phyloP scores from a whole-genome alignment of 768 basidiomycete species.

The Mycena venus region DNA sequence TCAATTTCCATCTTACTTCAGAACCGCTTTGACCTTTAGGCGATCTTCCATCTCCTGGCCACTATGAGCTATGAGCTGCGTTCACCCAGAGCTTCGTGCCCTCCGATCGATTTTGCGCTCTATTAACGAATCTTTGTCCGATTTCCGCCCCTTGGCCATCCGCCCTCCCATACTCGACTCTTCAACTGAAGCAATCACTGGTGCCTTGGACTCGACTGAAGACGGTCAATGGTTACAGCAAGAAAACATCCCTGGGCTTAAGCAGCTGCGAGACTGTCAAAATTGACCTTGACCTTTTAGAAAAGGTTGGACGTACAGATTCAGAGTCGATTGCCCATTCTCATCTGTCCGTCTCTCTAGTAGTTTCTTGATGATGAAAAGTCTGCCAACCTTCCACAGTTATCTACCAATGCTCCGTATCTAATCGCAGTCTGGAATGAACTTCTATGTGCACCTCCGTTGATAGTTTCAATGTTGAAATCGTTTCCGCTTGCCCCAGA shows the following conservation, averaged over 20 bases:
- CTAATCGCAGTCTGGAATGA: constrained; percentile 86
- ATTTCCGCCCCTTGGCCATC: constrained; percentile 51
- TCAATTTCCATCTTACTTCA: background rate
- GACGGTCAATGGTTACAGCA: constrained; percentile 35
- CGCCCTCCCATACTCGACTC: constrained; percentile 35
- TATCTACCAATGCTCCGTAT: constrained; percentile 86
- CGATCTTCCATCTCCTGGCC: background rate
- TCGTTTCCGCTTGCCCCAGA: constrained; percentile 52
- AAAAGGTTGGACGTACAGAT: constrained; percentile 26
- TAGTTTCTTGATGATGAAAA: constrained; percentile 73
- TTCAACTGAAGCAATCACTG: constrained; percentile 17
- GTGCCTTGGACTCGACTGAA: constrained; percentile 8
- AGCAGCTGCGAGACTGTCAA: constrained; percentile 31
- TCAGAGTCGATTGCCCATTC: background rate
- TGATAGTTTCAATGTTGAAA: constrained; percentile 71
- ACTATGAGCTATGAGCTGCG: constrained; percentile 7
- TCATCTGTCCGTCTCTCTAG: constrained; percentile 49
- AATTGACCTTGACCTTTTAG: constrained; percentile 32
- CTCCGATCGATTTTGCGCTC: constrained; percentile 11
- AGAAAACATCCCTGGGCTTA: constrained; percentile 33
- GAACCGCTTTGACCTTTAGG: background rate
- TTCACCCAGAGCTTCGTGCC: constrained; percentile 13
- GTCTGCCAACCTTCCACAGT: constrained; percentile 59
- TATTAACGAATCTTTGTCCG: constrained; percentile 52
- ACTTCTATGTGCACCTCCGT: constrained; percentile 69